Percentiles rank a stretch among this genome's conserved stretches.
Evolutionary conservation across 768 basidiomycete genomes (phyloP).

Genomic region (Collybia mongolica): DNA sequence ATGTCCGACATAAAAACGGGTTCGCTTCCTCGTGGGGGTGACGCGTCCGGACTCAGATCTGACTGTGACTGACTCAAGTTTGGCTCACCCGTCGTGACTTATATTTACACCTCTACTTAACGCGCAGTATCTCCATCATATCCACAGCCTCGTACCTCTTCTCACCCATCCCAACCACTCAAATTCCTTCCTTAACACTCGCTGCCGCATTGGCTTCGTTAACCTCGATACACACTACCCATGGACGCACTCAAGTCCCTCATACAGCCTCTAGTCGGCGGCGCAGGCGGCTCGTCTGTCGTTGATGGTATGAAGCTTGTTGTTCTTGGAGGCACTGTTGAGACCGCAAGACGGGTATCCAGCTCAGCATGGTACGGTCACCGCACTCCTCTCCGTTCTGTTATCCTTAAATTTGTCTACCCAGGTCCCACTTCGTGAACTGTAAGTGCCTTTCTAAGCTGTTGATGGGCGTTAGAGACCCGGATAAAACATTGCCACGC

Average conservation of each 20-base stretch:
- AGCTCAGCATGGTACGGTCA: constrained; percentile 74
- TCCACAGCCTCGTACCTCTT: constrained; percentile 10
- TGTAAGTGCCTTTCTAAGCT: constrained; percentile 46
- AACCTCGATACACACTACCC: constrained; percentile 7
- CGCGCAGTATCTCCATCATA: constrained; percentile 11
- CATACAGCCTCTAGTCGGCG: constrained; percentile 77
- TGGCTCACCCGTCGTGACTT: constrained; percentile 6
- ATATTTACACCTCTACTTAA: constrained; percentile 12
- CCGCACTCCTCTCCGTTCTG: not conserved
- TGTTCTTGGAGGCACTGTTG: constrained; percentile 84
- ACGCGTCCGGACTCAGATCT: constrained; percentile 7
- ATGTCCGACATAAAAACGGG: constrained; percentile 8
- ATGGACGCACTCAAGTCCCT: constrained; percentile 86
- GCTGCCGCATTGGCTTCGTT: constrained; percentile 19
- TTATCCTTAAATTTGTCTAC: constrained; percentile 6
- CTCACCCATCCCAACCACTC: constrained; percentile 12
- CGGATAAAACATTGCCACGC: no score
- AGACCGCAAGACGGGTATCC: constrained; percentile 79
- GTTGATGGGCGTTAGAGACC: not conserved
- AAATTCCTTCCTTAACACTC: constrained; percentile 3
- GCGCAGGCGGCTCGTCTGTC: constrained; percentile 72
- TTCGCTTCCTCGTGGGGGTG: constrained; percentile 8
- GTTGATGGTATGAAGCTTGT: constrained; percentile 90
- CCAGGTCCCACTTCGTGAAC: constrained; percentile 83
- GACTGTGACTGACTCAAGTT: constrained; percentile 19